These are phyloP conservation scores for Psilocybe sp. DNA, from an alignment of 768 basidiomycete species.

Conservation along the genomic window DNA sequence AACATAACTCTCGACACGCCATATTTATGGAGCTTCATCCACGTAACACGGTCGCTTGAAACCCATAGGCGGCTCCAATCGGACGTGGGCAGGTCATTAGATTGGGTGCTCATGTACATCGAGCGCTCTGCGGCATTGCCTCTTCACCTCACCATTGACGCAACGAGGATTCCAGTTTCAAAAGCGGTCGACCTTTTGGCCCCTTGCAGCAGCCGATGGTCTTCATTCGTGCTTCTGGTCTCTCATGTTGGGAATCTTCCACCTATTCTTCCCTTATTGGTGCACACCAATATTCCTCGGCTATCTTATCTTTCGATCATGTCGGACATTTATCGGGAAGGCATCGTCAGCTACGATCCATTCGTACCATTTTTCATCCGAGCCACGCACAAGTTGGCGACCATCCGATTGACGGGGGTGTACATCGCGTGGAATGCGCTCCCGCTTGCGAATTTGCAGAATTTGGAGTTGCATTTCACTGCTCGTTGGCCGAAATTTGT, in stretches of 20 bases:
- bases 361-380: conserved; percentile 21
- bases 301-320: conserved; percentile 17
- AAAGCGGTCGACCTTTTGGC: conserved; percentile 7
- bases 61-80: conserved; percentile 19
- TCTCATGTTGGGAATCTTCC: conserved; percentile 25
- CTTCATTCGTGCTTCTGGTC: conserved; percentile 22
- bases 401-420: conserved; percentile 19
- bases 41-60: conserved; percentile 20
- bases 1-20: conserved; percentile 17
- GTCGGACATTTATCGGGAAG: conserved; percentile 27
- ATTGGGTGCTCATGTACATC: conserved; percentile 23
- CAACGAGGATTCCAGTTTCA: conserved; percentile 19
- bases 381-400: conserved; percentile 17
- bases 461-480: conserved; percentile 22
- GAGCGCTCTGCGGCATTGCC: conserved; percentile 14
- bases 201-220: conserved; percentile 19
- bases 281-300: conserved; percentile 11
- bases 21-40: conserved; percentile 19
- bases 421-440: conserved; percentile 24
- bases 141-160: conserved; percentile 24
- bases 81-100: conserved; percentile 12
- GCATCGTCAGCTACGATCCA: conserved; percentile 21
- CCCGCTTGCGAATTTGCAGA: conserved; percentile 15
- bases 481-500: conserved; percentile 22
- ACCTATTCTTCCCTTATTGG: conserved; percentile 16